phyloP scores from a whole-genome alignment of 352 stramenopile genomes.

The Pythium angustatum region DNA sequence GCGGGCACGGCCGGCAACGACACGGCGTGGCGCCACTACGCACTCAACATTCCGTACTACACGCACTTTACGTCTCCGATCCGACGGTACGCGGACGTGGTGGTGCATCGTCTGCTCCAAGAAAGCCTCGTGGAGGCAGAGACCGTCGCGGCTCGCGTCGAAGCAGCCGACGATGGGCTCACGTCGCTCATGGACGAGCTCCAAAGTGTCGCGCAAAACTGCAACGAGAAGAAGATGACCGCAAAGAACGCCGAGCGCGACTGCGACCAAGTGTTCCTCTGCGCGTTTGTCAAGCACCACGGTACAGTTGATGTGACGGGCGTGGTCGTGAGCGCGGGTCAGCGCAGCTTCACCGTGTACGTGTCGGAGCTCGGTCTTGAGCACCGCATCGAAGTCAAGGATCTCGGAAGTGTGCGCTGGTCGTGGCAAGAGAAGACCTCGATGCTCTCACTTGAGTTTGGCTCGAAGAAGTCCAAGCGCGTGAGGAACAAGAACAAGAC shows the following conservation, averaged over 20 bases:
- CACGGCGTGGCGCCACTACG: conserved; percentile 93
- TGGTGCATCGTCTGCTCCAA: conserved; percentile 74
- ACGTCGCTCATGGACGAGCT: conserved; percentile 39
- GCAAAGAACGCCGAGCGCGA: conserved; percentile 80
- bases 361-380: conserved; percentile 75
- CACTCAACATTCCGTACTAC: conserved; percentile 97
- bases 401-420: conserved; percentile 38
- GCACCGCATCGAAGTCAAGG: conserved; percentile 57
- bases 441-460: conserved; percentile 47
- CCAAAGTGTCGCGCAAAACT: conserved; percentile 64
- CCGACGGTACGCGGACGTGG: conserved; percentile 89
- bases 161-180: conserved; percentile 23
- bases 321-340: conserved; percentile 69
- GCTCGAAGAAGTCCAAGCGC: conserved; percentile 15
- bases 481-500: conserved; percentile 22
- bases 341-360: conserved; percentile 79
- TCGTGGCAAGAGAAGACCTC: conserved; percentile 55
- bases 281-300: conserved; percentile 70
- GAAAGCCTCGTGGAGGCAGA: conserved; percentile 41
- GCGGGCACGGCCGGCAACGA: conserved; percentile 71
- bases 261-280: conserved; percentile 81
- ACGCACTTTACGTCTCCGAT: conserved; percentile 99
- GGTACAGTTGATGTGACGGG: conserved; percentile 62
- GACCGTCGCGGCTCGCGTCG: conserved; percentile 8
- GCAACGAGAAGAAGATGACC: conserved; percentile 86